A percentile compares a stretch with the other conserved stretches of the same genome.
Conservation (phyloP, 139 green algal genomes). For the Chlorella sp. region DNA sequence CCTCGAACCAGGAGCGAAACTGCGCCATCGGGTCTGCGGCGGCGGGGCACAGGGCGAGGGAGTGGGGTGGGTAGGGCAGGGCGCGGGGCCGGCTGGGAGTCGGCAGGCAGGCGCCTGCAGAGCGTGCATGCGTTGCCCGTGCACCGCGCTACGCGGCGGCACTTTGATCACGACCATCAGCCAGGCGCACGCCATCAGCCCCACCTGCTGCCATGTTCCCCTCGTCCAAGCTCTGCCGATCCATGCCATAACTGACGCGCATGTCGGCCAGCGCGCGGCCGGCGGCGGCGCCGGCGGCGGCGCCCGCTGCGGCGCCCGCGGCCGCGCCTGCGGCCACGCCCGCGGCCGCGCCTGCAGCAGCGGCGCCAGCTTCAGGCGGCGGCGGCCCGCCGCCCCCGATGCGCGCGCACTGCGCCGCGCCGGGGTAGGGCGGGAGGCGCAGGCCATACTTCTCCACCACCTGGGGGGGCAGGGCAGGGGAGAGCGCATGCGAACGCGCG, state of each 20-base stretch:
- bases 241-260: conserved; percentile 64
- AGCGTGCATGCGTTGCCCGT: too few species aligned
- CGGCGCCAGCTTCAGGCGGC: too few species aligned
- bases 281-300: too few species aligned
- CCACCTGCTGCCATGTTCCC: conserved; percentile 26
- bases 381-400: conserved; percentile 11
- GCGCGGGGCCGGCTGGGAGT: too few species aligned
- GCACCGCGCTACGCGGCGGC: too few species aligned
- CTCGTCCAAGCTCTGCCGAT: conserved; percentile 38
- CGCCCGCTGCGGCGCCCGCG: too few species aligned
- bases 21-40: conserved; percentile 64
- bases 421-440: conserved; percentile 79
- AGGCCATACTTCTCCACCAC: conserved; percentile 74
- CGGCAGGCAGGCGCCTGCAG: too few species aligned
- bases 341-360: too few species aligned
- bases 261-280: conserved; percentile 58
- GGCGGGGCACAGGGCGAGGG: neutral
- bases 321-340: too few species aligned
- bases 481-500: too few species aligned
- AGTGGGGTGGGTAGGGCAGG: neutral
- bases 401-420: conserved; percentile 65
- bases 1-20: conserved; percentile 71
- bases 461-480: neutral
- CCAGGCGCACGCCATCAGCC: conserved; percentile 11
- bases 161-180: too few species aligned